phyloP scores from a whole-genome alignment of 75 land plant species.

The Pinus albicaulis region DNA sequence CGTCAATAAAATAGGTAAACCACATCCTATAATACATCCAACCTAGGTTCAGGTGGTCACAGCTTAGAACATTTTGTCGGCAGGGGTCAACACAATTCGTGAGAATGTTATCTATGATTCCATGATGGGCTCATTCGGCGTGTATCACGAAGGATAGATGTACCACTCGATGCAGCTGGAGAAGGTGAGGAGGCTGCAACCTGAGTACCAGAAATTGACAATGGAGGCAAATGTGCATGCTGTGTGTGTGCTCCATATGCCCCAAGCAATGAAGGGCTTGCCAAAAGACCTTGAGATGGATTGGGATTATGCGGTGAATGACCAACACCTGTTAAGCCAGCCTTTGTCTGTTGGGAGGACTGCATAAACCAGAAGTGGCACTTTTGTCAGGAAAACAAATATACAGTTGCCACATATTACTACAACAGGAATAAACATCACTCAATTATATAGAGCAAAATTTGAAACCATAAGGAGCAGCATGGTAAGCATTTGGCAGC shows the following conservation, averaged over 20 bases:
- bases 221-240: background rate
- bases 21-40: too few relatives aligned
- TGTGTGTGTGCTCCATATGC: constrained; percentile 4
- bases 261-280: background rate
- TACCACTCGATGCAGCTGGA: constrained; percentile 12
- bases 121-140: constrained; percentile 12
- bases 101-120: constrained; percentile 7
- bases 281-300: background rate
- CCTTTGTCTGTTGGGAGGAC: constrained; percentile 5
- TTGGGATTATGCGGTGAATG: constrained; percentile 1
- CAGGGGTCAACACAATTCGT: too few relatives aligned
- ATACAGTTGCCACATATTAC: too few relatives aligned
- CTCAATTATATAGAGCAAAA: too few relatives aligned
- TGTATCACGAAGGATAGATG: constrained; percentile 13
- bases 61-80: too few relatives aligned
- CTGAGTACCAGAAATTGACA: constrained; percentile 2
- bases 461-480: too few relatives aligned
- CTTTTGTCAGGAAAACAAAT: too few relatives aligned
- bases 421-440: too few relatives aligned
- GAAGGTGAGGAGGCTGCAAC: constrained; percentile 10
- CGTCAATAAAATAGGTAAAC: too few relatives aligned
- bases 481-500: too few relatives aligned
- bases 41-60: too few relatives aligned
- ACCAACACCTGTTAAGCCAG: background rate
- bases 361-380: background rate